Percentiles rank a stretch among this genome's conserved stretches.
Conservation (phyloP, 371 early-diverging fungal species). For the Dichotomocladium elegans region DNA sequence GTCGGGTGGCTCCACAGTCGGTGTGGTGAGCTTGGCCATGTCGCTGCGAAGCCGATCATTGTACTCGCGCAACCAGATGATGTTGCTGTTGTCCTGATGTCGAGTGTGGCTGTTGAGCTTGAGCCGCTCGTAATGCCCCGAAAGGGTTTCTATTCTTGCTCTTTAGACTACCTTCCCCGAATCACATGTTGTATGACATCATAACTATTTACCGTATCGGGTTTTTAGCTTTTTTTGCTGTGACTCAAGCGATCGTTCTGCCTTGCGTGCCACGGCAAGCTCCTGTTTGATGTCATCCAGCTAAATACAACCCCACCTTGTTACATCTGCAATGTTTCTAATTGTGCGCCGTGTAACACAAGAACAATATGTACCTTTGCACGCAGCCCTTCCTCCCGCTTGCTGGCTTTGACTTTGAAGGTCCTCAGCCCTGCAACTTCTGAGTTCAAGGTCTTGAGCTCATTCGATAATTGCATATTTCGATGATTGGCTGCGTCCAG, state of each 20-base stretch:
- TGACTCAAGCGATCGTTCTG: conserved; percentile 27
- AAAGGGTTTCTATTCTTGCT: background rate
- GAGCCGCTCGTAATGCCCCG: background rate
- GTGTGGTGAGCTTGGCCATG: background rate
- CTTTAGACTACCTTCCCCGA: too few relatives aligned
- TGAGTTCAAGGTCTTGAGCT: conserved; percentile 11
- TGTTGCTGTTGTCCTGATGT: background rate
- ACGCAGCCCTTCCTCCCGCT: too few relatives aligned
- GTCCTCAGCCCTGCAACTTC: conserved; percentile 26
- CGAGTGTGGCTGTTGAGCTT: background rate
- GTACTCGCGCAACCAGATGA: background rate
- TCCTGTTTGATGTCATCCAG: conserved; percentile 42
- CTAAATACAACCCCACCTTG: conserved; percentile 14
- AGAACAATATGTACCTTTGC: too few relatives aligned
- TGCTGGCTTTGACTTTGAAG: conserved; percentile 22
- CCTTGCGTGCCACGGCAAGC: conserved; percentile 19
- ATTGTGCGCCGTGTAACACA: too few relatives aligned
- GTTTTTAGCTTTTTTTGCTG: conserved; percentile 21
- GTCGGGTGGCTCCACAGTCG: background rate
- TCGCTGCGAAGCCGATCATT: background rate
- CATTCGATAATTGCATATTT: conserved; percentile 18
- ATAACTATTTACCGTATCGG: background rate
- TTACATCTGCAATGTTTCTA: too few relatives aligned
- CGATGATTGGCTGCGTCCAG: conserved; percentile 26
- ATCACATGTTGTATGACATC: background rate